Percentiles rank a stretch among this genome's conserved stretches.
Conservation (phyloP, 257 asterid genomes). For the Lantana camara region DNA sequence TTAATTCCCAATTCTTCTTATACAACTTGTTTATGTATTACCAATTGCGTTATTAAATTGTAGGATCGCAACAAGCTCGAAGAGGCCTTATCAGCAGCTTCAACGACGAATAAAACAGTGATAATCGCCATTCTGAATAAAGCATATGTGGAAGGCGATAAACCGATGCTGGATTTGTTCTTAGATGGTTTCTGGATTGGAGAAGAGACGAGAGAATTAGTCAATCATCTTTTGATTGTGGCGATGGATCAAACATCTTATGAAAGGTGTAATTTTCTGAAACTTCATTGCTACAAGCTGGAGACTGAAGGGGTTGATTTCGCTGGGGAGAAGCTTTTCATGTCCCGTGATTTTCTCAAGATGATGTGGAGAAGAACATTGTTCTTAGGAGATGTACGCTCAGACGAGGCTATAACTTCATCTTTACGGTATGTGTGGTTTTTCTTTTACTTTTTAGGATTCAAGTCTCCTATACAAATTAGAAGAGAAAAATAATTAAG, state of each 20-base stretch:
- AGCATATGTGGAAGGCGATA: conserved; percentile 53
- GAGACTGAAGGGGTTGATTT: conserved; percentile 47
- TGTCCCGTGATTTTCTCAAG: conserved; percentile 45
- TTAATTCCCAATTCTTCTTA: no score
- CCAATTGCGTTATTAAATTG: no score
- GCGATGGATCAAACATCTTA: conserved; percentile 51
- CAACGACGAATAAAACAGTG: conserved; percentile 40
- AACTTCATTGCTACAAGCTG: conserved; percentile 53
- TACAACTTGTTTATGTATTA: no score
- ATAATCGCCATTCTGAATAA: conserved; percentile 45
- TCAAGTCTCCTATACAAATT: no score
- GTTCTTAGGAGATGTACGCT: conserved; percentile 44
- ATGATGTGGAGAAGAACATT: conserved; percentile 61
- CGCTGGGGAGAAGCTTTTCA: conserved; percentile 40
- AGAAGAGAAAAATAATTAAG: no score
- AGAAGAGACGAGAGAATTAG: conserved; percentile 37
- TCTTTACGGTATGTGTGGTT: conserved; percentile 40
- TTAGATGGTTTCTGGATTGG: conserved; percentile 62
- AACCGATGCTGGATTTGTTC: conserved; percentile 55
- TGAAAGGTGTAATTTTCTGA: conserved; percentile 42
- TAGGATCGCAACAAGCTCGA: no score
- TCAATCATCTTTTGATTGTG: conserved; percentile 39
- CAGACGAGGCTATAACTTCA: conserved; percentile 40
- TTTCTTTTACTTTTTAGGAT: no score
- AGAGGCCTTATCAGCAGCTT: neutral